Conservation (phyloP, 768 basidiomycete genomes). For the Suillus fuscotomentosus region DNA sequence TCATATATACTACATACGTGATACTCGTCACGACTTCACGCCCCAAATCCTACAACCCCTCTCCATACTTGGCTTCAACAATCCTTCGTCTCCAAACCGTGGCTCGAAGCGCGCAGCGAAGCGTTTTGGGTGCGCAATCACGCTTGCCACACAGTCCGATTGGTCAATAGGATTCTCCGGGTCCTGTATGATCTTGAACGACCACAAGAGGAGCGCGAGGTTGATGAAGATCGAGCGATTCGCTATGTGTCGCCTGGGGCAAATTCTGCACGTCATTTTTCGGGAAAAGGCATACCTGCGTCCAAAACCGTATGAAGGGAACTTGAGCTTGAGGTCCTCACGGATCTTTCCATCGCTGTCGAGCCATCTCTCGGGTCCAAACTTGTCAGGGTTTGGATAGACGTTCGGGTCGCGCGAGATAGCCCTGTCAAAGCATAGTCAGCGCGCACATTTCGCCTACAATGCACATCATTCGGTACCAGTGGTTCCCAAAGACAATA, state of each 20-base stretch:
- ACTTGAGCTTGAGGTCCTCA: constrained; percentile 43
- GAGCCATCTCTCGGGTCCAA: constrained; percentile 65
- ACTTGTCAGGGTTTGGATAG: constrained; percentile 58
- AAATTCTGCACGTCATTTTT: constrained; percentile 41
- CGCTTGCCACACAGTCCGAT: constrained; percentile 59
- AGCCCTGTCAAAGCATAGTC: constrained; percentile 32
- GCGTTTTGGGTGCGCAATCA: constrained; percentile 61
- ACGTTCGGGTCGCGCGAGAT: constrained; percentile 56
- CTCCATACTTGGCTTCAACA: constrained; percentile 24
- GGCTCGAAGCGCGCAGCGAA: constrained; percentile 61
- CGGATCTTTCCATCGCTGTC: constrained; percentile 35
- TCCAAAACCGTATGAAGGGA: constrained; percentile 58
- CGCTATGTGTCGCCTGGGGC: constrained; percentile 63
- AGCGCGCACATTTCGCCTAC: no score
- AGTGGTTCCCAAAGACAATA: constrained; percentile 35
- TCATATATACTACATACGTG: not conserved
- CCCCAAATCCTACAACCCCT: constrained; percentile 12
- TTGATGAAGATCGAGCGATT: constrained; percentile 65
- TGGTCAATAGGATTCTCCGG: constrained; percentile 56
- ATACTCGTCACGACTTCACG: not conserved
- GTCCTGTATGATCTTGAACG: constrained; percentile 56
- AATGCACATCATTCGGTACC: constrained; percentile 17
- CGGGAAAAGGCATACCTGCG: constrained; percentile 27
- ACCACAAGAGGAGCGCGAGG: constrained; percentile 62
- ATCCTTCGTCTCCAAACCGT: constrained; percentile 26